Evolutionary conservation across 2,329 filamentous ascomycete genomes (phyloP).

Genomic region (Aspergillus sp.): DNA sequence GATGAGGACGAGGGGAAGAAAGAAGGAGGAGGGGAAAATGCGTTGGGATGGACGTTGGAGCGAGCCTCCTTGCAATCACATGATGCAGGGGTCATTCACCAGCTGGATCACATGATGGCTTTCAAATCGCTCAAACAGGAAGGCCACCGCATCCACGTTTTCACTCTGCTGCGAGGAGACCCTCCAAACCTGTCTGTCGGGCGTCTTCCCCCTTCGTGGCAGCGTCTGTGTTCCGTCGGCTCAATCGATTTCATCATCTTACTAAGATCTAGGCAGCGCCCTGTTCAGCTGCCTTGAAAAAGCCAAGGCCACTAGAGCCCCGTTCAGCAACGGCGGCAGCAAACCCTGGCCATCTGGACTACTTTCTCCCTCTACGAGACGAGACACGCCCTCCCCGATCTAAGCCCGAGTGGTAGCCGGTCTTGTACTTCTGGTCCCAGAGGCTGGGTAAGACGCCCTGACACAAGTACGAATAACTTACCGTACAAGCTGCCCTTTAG

Average conservation of each 20-base stretch:
- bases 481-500: neutral
- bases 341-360: neutral
- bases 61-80: neutral
- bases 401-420: neutral
- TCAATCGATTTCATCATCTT: neutral
- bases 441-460: neutral
- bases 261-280: neutral
- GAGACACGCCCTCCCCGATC: neutral
- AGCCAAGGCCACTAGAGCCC: neutral
- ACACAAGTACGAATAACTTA: conserved; percentile 4
- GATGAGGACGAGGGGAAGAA: neutral
- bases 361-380: neutral
- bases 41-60: neutral
- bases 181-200: neutral
- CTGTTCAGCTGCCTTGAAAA: neutral
- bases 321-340: neutral
- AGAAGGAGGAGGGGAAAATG: neutral
- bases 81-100: neutral
- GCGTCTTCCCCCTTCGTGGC: neutral
- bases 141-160: neutral
- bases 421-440: conserved; percentile 1
- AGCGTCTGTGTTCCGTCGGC: neutral
- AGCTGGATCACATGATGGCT: neutral
- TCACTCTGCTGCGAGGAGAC: neutral
- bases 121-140: neutral